A percentile compares a stretch with the other conserved stretches of the same genome.
Conservation (phyloP, 495 filamentous ascomycete genomes). For the Neurospora sp. region DNA sequence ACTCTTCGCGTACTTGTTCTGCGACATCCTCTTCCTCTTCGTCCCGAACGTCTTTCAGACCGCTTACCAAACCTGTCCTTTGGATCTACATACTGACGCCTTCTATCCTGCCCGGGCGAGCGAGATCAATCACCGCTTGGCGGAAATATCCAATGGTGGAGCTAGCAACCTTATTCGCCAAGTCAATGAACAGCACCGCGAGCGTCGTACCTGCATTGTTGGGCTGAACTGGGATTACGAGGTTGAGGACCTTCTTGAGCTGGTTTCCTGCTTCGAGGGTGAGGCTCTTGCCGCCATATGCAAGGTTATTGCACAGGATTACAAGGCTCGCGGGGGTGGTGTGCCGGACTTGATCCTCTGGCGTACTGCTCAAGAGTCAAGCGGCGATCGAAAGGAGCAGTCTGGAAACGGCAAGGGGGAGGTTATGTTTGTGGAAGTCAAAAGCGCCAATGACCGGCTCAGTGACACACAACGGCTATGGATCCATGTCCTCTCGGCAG, state of each 20-base stretch:
- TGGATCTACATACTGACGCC: slow-evolving; percentile 87
- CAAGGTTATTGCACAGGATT: slow-evolving; percentile 93
- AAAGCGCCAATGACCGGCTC: slow-evolving; percentile 89
- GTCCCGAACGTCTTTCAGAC: slow-evolving; percentile 97
- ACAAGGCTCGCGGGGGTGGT: slow-evolving; percentile 72
- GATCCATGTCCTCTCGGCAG: slow-evolving; percentile 84
- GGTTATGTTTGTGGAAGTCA: slow-evolving; percentile 84
- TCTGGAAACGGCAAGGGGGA: slow-evolving; percentile 26
- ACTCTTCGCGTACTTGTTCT: slow-evolving; percentile 85
- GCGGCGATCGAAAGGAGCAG: slow-evolving; percentile 16
- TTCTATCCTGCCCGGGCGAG: slow-evolving; percentile 79
- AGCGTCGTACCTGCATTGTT: slow-evolving; percentile 69
- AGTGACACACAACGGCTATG: slow-evolving; percentile 95
- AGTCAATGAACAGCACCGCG: slow-evolving; percentile 54
- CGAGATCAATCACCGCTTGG: slow-evolving; percentile 83
- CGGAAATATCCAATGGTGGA: slow-evolving; percentile 69
- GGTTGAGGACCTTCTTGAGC: slow-evolving; percentile 68
- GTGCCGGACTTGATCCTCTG: slow-evolving; percentile 93
- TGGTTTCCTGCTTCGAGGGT: slow-evolving; percentile 71
- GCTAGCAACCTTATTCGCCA: slow-evolving; percentile 55
- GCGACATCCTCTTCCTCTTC: slow-evolving; percentile 87
- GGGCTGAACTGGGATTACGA: slow-evolving; percentile 87
- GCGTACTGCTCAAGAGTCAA: slow-evolving; percentile 30
- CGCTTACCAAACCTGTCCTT: slow-evolving; percentile 80
- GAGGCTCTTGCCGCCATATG: slow-evolving; percentile 72